Base-by-base conservation (phyloP, 805 yeast species). In the Kluyveromyces lactis region DNA sequence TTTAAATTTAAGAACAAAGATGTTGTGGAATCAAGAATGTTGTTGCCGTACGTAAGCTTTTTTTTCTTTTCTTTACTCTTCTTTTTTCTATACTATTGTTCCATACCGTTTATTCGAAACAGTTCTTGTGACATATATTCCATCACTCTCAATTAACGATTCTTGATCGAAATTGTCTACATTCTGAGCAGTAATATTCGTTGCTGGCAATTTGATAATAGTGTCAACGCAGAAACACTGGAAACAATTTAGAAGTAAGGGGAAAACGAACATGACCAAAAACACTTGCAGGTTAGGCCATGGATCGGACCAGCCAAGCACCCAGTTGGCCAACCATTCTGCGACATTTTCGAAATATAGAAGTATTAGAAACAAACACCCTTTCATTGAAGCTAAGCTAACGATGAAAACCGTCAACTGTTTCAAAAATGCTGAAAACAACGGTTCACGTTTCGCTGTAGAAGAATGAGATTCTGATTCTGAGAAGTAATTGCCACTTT, bases 251-350 rank as follows among this genome's bases (percentile, higher is more conserved):
- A 84, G 70, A 43, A 81, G 56, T 4, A 82, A 67, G 1, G 94
- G 94, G 48, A 82, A 81, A 7, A 84, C 73, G 55, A 92, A 75
- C 79, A 90, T 81, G 18, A 92, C 95, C 44, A 90, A 73, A 29
- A 83, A 79, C 12, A 90, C 85, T 58, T 92, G 95, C 28, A 86
- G 69, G 45, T 81, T 77, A 2, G 95, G 92, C 58, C 79, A 78
- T 39, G 74, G 75, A 50, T 81, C 80, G 4, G 92, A 75, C 92
- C 95, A 84, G n/a, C 84, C 75, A 18, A 90, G 65, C 26, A 87
- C 62, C 58, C 83, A 69, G 41, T 81, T 75, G 11, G 95, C 89
- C 39, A 86, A 70, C 67, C 84, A 76, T 42, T 79, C 79, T 11
- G 94, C 86, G 33, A 83, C 66, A 29, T 67, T 66, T 44, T 83